Evolutionary conservation across 2,329 filamentous ascomycete species (phyloP).

Genomic region (Colletotrichum sp.): DNA sequence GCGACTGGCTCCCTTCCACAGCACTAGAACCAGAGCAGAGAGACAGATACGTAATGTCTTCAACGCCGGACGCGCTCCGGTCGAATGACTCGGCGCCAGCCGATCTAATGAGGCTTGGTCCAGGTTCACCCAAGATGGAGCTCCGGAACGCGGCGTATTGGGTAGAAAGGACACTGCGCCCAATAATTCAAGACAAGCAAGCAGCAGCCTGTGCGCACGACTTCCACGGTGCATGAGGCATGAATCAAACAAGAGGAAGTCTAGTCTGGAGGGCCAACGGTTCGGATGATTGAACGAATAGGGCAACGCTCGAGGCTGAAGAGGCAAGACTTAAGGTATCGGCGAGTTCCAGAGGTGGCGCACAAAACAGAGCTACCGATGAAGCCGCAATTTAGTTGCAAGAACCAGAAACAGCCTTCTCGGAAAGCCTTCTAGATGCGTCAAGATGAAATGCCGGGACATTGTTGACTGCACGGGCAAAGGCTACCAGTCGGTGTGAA

Average conservation of each 20-base stretch:
- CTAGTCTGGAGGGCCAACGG: background rate
- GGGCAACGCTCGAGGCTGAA: background rate
- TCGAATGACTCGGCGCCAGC: slow-evolving; percentile 17
- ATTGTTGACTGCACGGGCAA: background rate
- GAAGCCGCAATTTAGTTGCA: background rate
- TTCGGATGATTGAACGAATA: slow-evolving; percentile 12
- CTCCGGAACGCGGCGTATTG: background rate
- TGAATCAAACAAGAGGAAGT: background rate
- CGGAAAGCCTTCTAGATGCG: background rate
- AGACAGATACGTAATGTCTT: slow-evolving; percentile 1
- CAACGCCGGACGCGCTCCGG: slow-evolving; percentile 1
- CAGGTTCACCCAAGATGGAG: slow-evolving; percentile 13
- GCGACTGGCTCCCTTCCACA: background rate
- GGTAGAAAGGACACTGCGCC: background rate
- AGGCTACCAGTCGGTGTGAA: background rate
- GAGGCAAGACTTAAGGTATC: background rate
- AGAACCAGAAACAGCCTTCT: background rate
- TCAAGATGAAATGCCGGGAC: background rate
- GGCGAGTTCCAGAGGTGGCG: background rate
- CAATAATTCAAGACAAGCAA: background rate
- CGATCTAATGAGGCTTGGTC: background rate
- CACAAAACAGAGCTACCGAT: background rate
- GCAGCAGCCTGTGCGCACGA: background rate
- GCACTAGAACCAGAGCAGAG: background rate
- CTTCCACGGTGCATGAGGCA: slow-evolving; percentile 6